Evolutionary conservation across 345 rosid genomes (phyloP).

Genomic region (Brassica nigra): DNA sequence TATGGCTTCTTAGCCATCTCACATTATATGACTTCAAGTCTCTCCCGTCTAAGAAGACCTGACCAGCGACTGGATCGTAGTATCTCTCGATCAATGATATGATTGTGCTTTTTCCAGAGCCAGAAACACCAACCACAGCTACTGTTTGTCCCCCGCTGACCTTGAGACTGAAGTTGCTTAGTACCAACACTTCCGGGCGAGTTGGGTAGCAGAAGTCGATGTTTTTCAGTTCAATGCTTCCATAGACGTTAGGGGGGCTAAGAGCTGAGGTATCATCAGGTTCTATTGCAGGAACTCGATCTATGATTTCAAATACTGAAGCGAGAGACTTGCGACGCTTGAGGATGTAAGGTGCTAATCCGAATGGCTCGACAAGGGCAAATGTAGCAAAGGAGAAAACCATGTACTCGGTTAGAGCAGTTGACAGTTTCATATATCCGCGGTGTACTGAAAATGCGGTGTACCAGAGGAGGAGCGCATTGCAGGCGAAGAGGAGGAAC

Average conservation of each 20-base stretch:
- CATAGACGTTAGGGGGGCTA: conserved; percentile 93
- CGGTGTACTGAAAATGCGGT: conserved; percentile 68
- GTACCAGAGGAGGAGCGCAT: conserved; percentile 97
- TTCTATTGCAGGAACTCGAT: conserved; percentile 88
- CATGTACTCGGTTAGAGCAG: conserved; percentile 92
- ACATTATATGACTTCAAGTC: conserved; percentile 85
- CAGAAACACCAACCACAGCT: conserved; percentile 99
- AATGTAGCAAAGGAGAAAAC: conserved; percentile 99
- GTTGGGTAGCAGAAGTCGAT: conserved; percentile 97
- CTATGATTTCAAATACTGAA: conserved; percentile 97
- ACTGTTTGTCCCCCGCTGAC: conserved; percentile 94
- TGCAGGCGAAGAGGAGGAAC: conserved; percentile 98
- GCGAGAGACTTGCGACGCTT: conserved; percentile 87
- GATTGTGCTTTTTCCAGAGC: conserved; percentile 98
- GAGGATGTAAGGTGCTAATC: conserved; percentile 97
- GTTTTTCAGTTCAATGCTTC: conserved; percentile 94
- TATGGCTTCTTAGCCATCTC: conserved; percentile 93
- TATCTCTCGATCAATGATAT: conserved; percentile 94
- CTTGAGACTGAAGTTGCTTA: conserved; percentile 97
- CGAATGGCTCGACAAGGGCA: conserved; percentile 99
- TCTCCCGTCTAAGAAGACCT: conserved; percentile 87
- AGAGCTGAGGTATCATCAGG: conserved; percentile 91
- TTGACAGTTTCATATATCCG: conserved; percentile 50
- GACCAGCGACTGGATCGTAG: conserved; percentile 98
- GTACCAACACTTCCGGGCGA: conserved; percentile 81